Evolutionary conservation across 2,329 filamentous ascomycete genomes (phyloP), one percentile per base, ranked within the genome.

Genomic region (Neocatenulostroma microsporum): DNA sequence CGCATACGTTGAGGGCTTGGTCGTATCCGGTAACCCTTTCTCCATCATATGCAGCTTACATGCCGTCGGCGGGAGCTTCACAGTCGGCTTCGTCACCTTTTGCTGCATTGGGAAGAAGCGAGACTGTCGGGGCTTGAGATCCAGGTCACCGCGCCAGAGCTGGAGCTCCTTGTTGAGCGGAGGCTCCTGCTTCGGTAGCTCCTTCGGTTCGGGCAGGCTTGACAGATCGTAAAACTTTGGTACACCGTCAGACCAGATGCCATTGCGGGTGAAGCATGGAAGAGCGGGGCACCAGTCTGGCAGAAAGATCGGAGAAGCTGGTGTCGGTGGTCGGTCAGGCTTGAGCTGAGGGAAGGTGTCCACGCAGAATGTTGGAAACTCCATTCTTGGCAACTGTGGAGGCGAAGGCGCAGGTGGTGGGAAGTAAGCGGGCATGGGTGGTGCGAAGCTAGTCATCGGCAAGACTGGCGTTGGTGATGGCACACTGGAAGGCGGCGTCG

Each of bases 151-250:
- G 5, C 40, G 37, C 46, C 49, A 53, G 12, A 48, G 30, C 33
- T 48, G 49, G 21, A 51, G 9, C 14, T 47, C 46, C 25, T 44
- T 39, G 19, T 36, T 42, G 3, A 13, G 13, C 15, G 17, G 28
- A 2, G 15, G 21, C 12, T 32, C 23, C n/a, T 19, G 11, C 12
- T 26, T 31, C 12, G 30, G 20, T 15, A 32, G 14, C 21, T 37
- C 25, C 15, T 41, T 46, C 14, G 37, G 41, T 24, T 53, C 50
- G 5, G 51, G 45, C 12, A 55, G 33, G 12, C 32, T 39, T 10
- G 53, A 57, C 3, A 56, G 47, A 37, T 56, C 53, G 26, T 44
- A 48, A 39, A 55, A 55, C 3, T 39, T 48, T 3, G 54, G 54
- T 15, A 45, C 19, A 15, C 46, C 41, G 21, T 47, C 44, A 12